A percentile compares a stretch with the other conserved stretches of the same genome.
phyloP scores from a whole-genome alignment of 2,329 filamentous ascomycete species.

The Ramichloridium luteum region DNA sequence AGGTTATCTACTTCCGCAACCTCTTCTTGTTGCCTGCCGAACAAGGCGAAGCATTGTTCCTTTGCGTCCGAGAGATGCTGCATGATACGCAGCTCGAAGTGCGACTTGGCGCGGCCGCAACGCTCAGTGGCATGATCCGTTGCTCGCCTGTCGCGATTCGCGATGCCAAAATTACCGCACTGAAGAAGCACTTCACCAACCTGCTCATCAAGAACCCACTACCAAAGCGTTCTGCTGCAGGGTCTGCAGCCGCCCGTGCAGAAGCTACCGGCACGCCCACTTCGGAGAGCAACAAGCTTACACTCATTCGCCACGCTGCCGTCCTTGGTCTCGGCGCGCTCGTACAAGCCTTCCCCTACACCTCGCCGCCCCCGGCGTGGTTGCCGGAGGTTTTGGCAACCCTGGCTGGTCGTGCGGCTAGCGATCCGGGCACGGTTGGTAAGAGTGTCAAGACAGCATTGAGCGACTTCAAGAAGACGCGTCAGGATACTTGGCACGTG shows the following conservation, averaged over 20 bases:
- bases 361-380: constrained; percentile 82
- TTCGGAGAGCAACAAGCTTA: constrained; percentile 59
- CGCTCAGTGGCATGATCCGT: constrained; percentile 92
- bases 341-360: constrained; percentile 92
- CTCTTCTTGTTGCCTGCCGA: constrained; percentile 69
- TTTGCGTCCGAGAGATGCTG: constrained; percentile 91
- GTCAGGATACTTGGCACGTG: constrained; percentile 96
- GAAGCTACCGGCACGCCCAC: constrained; percentile 52
- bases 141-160: constrained; percentile 78
- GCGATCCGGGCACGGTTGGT: constrained; percentile 81
- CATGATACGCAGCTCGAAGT: constrained; percentile 87
- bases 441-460: constrained; percentile 91
- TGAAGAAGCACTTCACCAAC: constrained; percentile 68
- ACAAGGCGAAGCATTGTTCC: constrained; percentile 71
- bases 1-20: constrained; percentile 94
- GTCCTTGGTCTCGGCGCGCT: constrained; percentile 83
- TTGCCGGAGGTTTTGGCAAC: constrained; percentile 85
- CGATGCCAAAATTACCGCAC: constrained; percentile 58
- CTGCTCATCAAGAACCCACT: constrained; percentile 75
- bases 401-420: constrained; percentile 72
- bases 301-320: constrained; percentile 75
- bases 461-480: constrained; percentile 98
- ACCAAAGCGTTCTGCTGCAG: constrained; percentile 46
- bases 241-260: constrained; percentile 19
- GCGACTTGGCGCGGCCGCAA: constrained; percentile 80